Evolutionary conservation across 495 filamentous ascomycete genomes (phyloP).

Genomic region (Letharia columbiana): DNA sequence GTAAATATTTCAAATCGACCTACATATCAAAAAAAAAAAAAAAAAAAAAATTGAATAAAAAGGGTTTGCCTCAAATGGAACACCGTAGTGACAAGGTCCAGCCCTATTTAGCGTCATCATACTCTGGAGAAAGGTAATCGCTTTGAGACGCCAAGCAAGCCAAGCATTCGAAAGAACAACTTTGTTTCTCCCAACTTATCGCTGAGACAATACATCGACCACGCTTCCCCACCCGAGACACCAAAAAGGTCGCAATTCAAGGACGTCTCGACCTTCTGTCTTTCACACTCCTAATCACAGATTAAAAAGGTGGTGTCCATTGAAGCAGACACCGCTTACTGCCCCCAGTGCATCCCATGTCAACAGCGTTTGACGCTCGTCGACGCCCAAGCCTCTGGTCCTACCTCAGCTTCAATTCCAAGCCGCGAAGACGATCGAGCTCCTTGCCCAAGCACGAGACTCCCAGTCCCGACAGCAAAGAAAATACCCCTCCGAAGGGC

Average conservation of each 20-base stretch:
- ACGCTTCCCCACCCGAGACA: neutral
- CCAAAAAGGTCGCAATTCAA: neutral
- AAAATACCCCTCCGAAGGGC: slow-evolving; percentile 28
- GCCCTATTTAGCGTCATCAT: too few species aligned
- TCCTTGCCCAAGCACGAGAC: slow-evolving; percentile 33
- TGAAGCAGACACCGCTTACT: neutral
- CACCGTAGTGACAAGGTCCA: too few species aligned
- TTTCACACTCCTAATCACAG: neutral
- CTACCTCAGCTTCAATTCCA: slow-evolving; percentile 37
- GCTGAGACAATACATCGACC: neutral
- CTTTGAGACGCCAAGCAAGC: neutral
- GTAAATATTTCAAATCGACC: too few species aligned
- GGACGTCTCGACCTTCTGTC: neutral
- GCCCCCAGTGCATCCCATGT: slow-evolving; percentile 29
- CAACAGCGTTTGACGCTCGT: slow-evolving; percentile 34
- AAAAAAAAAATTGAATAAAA: too few species aligned
- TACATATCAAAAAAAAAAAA: too few species aligned
- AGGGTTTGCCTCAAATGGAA: too few species aligned
- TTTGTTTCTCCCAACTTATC: neutral
- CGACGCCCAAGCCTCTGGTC: slow-evolving; percentile 40
- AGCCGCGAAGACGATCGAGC: slow-evolving; percentile 31
- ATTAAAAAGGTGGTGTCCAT: slow-evolving; percentile 1
- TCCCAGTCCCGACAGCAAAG: slow-evolving; percentile 40
- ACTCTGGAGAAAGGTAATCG: too few species aligned
- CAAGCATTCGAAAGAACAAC: neutral